A percentile compares a stretch with the other conserved stretches of the same genome.
Conservation (phyloP, 495 filamentous ascomycete genomes). For the Penicillium verhagenii region DNA sequence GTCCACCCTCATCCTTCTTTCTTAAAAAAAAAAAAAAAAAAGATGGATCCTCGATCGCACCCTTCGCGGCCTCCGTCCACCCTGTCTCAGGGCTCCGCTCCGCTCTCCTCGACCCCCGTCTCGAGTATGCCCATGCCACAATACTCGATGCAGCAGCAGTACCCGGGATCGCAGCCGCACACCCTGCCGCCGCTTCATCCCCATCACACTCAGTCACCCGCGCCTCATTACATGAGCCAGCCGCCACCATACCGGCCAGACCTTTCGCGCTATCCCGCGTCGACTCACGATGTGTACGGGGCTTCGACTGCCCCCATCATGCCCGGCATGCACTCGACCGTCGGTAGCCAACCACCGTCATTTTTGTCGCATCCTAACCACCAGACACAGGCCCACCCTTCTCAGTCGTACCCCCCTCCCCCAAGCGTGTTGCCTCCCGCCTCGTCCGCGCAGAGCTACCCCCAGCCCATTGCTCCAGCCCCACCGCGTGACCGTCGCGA, state of each 20-base stretch:
- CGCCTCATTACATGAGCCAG: conserved; percentile 56
- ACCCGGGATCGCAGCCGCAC: conserved; percentile 58
- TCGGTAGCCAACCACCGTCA: conserved; percentile 56
- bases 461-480: conserved; percentile 70
- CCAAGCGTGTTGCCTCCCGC: conserved; percentile 64
- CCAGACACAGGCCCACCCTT: conserved; percentile 52
- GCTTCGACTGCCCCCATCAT: conserved; percentile 45
- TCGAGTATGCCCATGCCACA: conserved; percentile 52
- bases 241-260: conserved; percentile 62
- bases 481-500: conserved; percentile 58
- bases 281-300: conserved; percentile 61
- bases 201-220: conserved; percentile 51
- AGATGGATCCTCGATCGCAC: conserved; percentile 55
- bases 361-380: conserved; percentile 52
- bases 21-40: conserved; percentile 22
- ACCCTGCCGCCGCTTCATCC: conserved; percentile 72
- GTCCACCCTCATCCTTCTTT: conserved; percentile 13
- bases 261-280: conserved; percentile 60
- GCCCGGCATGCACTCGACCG: conserved; percentile 49
- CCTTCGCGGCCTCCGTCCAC: conserved; percentile 56
- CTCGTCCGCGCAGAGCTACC: conserved; percentile 63
- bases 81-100: conserved; percentile 53
- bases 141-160: conserved; percentile 57
- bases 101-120: conserved; percentile 42
- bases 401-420: conserved; percentile 60